Evolutionary conservation across 2,329 filamentous ascomycete genomes (phyloP), one percentile per base, ranked within the genome.

Genomic region (Xylaria sp.): DNA sequence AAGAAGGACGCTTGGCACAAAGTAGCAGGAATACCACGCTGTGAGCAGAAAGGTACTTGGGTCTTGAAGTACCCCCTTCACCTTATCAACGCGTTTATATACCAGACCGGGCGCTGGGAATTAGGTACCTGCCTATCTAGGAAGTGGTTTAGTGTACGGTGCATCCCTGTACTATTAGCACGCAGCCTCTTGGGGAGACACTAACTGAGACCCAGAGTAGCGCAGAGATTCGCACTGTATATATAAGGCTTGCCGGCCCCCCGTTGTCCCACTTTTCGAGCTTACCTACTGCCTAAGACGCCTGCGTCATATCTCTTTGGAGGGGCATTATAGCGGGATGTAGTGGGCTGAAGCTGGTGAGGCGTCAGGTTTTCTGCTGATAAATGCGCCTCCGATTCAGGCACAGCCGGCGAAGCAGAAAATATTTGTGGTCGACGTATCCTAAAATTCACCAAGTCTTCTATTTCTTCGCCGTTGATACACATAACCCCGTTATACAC

Each of bases 321-420:
- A 70, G 68, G 68, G 68, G 68, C 51, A 31, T n/a, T 13, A n/a
- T 62, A 63, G 62, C 54, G 46, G 48, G 39, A 23, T 48, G 56
- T 33, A 36, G 28, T 20, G 46, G 52, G 52, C 52, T 56, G 52
- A 56, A 23, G 52, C 51, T 9, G 48, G 59, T 63, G 57, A 64
- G 55, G 61, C 46, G 43, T 64, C 49, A 31, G 31, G 56, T 64
- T 67, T 65, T 57, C 63, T 72, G 70, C 70, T 72, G 70, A 72
- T 72, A 72, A 72, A 72, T 72, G 62, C 68, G 64, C 43, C 64
- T 66, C 70, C 68, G 65, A 64, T 72, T 64, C 66, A 54, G 60
- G 60, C 49, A 43, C 61, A 33, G 39, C 65, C 46, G 48, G 31
- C 23, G n/a, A 49, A 39, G 52, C 31, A 28, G 56, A 46, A 61